Percentiles rank a stretch among this genome's conserved stretches.
Conservation (phyloP, 176 grass and related monocot genomes). For the Bothriochloa decipiens region DNA sequence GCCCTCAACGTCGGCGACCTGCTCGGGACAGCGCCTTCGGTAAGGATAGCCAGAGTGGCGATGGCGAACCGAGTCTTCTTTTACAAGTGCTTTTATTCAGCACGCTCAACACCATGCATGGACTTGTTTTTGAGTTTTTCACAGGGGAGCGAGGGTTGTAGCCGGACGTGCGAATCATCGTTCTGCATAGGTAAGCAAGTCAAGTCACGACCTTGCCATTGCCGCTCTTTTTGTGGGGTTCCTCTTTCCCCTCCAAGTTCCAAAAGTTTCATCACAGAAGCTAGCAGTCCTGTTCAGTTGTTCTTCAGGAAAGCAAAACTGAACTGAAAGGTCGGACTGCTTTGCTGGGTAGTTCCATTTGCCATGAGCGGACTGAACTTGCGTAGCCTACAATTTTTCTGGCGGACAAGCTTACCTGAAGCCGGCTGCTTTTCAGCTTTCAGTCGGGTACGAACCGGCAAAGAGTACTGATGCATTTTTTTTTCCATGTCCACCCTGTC, state of each 20-base stretch:
- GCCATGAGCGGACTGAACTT: background rate
- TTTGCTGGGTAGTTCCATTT: background rate
- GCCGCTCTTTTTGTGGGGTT: background rate
- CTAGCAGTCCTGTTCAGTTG: background rate
- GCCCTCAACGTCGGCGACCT: slow-evolving; percentile 53
- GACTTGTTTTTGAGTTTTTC: slow-evolving; percentile 3
- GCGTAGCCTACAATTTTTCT: background rate
- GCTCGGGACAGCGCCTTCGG: slow-evolving; percentile 41
- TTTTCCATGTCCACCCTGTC: background rate
- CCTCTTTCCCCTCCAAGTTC: background rate
- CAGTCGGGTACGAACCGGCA: background rate
- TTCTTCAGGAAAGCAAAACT: background rate
- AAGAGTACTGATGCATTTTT: slow-evolving; percentile 24
- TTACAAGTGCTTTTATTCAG: background rate
- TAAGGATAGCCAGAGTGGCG: slow-evolving; percentile 13
- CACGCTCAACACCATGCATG: background rate
- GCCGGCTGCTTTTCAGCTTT: slow-evolving; percentile 1
- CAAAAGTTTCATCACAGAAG: background rate
- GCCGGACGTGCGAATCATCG: slow-evolving; percentile 70
- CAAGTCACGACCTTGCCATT: background rate
- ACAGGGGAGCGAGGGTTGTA: slow-evolving; percentile 69
- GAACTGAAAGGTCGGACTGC: background rate
- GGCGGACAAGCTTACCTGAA: background rate
- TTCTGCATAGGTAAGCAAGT: slow-evolving; percentile 63
- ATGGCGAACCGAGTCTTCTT: background rate